Base-by-base conservation (phyloP, 1,284 basidiomycete species). In the Cutaneotrichosporon sp. region DNA sequence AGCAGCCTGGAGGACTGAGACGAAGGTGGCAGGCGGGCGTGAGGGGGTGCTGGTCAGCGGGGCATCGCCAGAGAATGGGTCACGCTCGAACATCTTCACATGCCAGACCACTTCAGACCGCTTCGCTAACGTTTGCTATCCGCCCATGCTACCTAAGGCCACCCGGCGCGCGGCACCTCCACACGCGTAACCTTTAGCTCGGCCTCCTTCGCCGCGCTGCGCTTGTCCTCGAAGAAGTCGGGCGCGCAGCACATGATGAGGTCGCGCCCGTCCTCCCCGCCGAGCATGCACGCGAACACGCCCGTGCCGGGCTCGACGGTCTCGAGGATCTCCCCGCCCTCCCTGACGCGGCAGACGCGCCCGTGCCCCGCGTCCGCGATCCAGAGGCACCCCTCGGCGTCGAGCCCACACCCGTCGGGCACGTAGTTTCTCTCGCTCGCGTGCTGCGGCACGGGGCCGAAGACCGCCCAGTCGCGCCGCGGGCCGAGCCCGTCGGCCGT, bases 211-310 rank as follows among this genome's bases (percentile, higher is more conserved):
- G 38, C 57, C 2, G 29, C 31, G 10, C 7, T 36, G 42, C 57
- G 50, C n/a, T 53, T 45, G 22, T 47, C 42, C 33, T 59, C 57
- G 22, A 34, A 3, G 14, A 53, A 59, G 57, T 59, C 57, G 1
- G 57, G 57, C 38, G 57, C 57, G 33, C 57, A 59, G 51, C 42
- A 59, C 57, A 59, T 53, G 42, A 59, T 20, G 22, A 59, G 57
- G 29, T 45, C 43, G 14, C 38, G 50, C 5, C 57, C 57, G 25
- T 59, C 57, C 14, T 10, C 16, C 7, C 57, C 57, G 8, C 57
- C 57, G 31, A 59, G 57, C 57, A 59, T 59, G 51, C 57, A 59
- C 13, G 57, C 57, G 22, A 45, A 59, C 10, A 59, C 57, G 22
- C 57, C 57, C 3, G n/a, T 47, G 4, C 57, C 57, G 3, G 57